Evolutionary conservation across 2,329 filamentous ascomycete genomes (phyloP), one percentile per base, ranked within the genome.

Genomic region (Bipolaris gigantea): DNA sequence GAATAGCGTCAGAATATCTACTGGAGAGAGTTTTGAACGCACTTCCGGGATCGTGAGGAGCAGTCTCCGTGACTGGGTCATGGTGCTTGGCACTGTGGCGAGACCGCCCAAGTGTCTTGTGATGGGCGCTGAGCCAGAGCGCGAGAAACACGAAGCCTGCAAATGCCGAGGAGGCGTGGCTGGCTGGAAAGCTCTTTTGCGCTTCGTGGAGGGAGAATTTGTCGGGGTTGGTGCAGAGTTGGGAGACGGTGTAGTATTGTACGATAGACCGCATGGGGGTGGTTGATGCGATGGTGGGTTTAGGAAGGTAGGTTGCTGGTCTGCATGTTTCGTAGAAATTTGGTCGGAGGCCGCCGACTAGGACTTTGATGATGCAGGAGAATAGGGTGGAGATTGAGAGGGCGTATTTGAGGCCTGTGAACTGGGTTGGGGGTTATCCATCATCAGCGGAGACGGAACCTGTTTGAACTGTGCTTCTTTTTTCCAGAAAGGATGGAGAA

Each of bases 271-370:
- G 10, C 27, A 13, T 11, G 10, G 10, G 27, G 10, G 27, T 9
- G 13, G 27, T 10, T 27, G 25, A 11, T 10, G 25, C 9, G 25
- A 10, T 13, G 13, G 27, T 30, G 4, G 27, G 10, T 30, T 51
- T 4, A 59, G 58, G 1, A 57, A 58, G 8, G 19, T 18, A 23
- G 3, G 10, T 13, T 13, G 9, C 2, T 0, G 69, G 68, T 0
- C 38, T n/a, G 57, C 70, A 73, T 15, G 66, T 49, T 2, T 45
- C 47, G 42, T 69, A 63, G 60, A 73, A 75, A 47, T 74, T 61
- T 6, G 71, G 72, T 16, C 72, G 71, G 0, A 71, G 56, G 2
- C 71, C 71, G 40, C 72, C 72, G 49, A 74, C 56, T 35, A 69
- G 55, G 55, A 62, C 59, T 42, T 75, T 75, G 48, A 73, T 55